A percentile compares a stretch with the other conserved stretches of the same genome.
phyloP scores from a whole-genome alignment of 352 stramenopile species.

The Thalassiosira mediterranea region DNA sequence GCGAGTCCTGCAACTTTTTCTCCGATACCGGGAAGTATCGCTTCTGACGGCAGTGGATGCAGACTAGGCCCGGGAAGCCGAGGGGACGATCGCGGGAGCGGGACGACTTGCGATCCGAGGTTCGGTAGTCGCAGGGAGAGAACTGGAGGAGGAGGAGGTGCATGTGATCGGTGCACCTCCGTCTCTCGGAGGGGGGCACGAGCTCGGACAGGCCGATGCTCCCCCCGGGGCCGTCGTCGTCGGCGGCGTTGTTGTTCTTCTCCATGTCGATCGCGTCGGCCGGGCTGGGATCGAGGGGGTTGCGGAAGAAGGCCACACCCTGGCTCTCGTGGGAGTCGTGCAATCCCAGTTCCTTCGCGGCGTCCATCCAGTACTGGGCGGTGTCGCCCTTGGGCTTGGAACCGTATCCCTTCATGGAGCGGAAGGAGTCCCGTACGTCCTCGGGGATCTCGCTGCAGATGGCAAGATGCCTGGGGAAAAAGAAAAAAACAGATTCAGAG shows the following conservation, averaged over 20 bases:
- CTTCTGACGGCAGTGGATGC: slow-evolving; percentile 73
- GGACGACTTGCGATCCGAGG: slow-evolving; percentile 61
- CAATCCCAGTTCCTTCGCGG: slow-evolving; percentile 74
- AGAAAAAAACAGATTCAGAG: slow-evolving; percentile 3
- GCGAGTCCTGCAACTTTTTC: slow-evolving; percentile 76
- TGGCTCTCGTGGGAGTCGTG: slow-evolving; percentile 46
- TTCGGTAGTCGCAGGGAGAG: slow-evolving; percentile 69
- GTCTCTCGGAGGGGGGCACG: slow-evolving; percentile 52
- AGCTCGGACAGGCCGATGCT: too few relatives aligned
- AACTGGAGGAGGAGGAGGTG: slow-evolving; percentile 74
- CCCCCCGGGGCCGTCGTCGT: too few relatives aligned
- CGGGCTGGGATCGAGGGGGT: slow-evolving; percentile 70
- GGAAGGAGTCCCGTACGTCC: slow-evolving; percentile 64
- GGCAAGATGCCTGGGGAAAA: slow-evolving; percentile 57
- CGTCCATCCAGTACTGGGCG: slow-evolving; percentile 79
- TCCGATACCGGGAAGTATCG: slow-evolving; percentile 78
- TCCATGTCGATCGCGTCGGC: slow-evolving; percentile 72
- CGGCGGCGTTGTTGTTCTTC: too few relatives aligned
- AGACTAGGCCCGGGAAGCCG: slow-evolving; percentile 71
- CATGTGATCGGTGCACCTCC: slow-evolving; percentile 70
- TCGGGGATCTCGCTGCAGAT: slow-evolving; percentile 66
- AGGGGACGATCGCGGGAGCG: slow-evolving; percentile 65
- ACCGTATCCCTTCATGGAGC: slow-evolving; percentile 63
- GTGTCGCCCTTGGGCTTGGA: slow-evolving; percentile 63
- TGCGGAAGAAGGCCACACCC: slow-evolving; percentile 66